These are phyloP conservation scores for Pyrenochaeta sp. DNA, from an alignment of 2,329 filamentous ascomycete genomes.

Conservation along the genomic window DNA sequence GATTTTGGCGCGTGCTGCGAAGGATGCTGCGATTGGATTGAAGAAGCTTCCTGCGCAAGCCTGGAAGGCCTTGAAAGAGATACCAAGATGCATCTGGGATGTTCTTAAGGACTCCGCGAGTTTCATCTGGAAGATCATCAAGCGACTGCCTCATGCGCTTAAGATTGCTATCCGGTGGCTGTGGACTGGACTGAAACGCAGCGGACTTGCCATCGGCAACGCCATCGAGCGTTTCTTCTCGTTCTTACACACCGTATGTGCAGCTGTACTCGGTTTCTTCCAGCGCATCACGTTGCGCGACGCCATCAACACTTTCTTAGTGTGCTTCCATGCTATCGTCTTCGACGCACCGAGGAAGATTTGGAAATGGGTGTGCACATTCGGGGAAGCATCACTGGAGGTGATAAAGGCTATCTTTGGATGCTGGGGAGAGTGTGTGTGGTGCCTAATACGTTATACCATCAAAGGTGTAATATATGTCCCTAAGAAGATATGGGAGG, in stretches of 20 bases:
- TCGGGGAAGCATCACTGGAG: constrained; percentile 14
- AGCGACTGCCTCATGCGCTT: constrained; percentile 13
- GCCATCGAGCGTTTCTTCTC: constrained; percentile 17
- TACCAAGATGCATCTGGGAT: constrained; percentile 14
- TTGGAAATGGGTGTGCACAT: constrained; percentile 20
- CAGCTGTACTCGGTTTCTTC: constrained; percentile 20
- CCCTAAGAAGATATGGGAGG: constrained; percentile 19
- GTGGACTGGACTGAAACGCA: constrained; percentile 20
- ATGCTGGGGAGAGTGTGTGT: constrained; percentile 14
- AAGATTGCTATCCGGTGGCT: constrained; percentile 20
- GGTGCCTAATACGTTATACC: constrained; percentile 8
- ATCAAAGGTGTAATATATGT: constrained; percentile 19
- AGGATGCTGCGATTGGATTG: neutral
- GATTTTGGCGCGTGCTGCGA: constrained; percentile 4
- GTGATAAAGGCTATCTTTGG: constrained; percentile 19
- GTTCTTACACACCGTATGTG: constrained; percentile 22
- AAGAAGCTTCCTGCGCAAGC: neutral
- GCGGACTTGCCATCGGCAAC: constrained; percentile 6
- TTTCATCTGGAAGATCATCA: constrained; percentile 3
- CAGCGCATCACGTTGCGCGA: constrained; percentile 21
- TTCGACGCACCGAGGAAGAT: constrained; percentile 23
- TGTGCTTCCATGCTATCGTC: constrained; percentile 15
- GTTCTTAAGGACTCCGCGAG: constrained; percentile 7
- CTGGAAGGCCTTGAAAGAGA: constrained; percentile 5
- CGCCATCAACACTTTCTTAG: constrained; percentile 16